Base-by-base conservation (phyloP, 2,329 filamentous ascomycete genomes). In the Neonectria hederae region DNA sequence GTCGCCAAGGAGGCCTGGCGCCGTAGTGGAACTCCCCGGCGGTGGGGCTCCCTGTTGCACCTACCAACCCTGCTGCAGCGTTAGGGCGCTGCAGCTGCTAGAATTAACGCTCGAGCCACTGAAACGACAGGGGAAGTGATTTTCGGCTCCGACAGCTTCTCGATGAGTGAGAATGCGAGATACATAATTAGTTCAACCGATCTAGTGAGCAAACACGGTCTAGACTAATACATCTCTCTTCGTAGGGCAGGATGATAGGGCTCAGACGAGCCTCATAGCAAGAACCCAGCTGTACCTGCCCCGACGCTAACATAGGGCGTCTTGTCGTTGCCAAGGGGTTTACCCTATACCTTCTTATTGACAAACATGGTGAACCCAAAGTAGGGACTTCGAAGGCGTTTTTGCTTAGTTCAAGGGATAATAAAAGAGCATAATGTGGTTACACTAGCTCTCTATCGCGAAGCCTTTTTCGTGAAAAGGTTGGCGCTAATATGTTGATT, bases 91-190 rank as follows among this genome's bases (percentile, higher is more conserved):
- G 28, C n/a, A 21, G 48, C 28, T 10, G 48, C 48, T 21, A n/a
- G 19, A 51, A 51, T 22, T 51, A 51, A 28, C 48, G 48, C 48
- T 51, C n/a, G 48, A 51, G n/a, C 48, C 48, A 32, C 48, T 51
- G 7, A 10, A 51, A 32, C 26, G 26, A 32, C 26, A 32, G n/a
- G 26, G 46, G 21, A 21, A 21, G 13, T n/a, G 45, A 11, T 19
- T n/a, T 4, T 49, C 46, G 11, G 46, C 10, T 13, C 22, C 13
- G 43, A 24, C 43, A 11, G 14, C 4, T 28, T n/a, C 24, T 48
- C n/a, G n/a, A 42, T 21, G 10, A 21, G 22, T 9, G 14, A 26
- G 21, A 26, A 9, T 46, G 21, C 14, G 8, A 24, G 42, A 21
- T 45, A 11, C n/a, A n/a, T n/a, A n/a, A n/a, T n/a, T n/a, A n/a